Percentiles rank a stretch among this genome's conserved stretches.
These are phyloP conservation scores for Aphanomyces stellatus DNA, from an alignment of 352 stramenopile genomes.

Conservation along the genomic window DNA sequence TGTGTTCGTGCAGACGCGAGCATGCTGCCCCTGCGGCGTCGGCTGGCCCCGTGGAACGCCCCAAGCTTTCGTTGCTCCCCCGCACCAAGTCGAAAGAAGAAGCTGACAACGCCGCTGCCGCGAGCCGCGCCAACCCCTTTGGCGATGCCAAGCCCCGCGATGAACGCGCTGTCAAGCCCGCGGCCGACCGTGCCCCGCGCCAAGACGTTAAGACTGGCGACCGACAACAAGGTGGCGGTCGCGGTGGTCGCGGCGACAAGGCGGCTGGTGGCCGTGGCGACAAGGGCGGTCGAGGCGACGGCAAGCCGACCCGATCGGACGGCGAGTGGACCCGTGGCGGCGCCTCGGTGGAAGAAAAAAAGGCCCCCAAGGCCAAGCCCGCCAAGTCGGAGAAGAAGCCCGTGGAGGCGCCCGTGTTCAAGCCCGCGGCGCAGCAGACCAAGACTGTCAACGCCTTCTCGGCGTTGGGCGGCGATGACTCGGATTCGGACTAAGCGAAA, in stretches of 20 bases:
- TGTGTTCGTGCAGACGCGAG: not conserved
- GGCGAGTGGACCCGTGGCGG: slow-evolving; percentile 11
- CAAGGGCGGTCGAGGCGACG: slow-evolving; percentile 7
- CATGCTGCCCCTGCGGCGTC: not conserved
- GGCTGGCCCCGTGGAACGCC: slow-evolving; percentile 35
- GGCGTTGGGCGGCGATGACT: slow-evolving; percentile 35
- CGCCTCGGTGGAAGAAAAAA: slow-evolving; percentile 5
- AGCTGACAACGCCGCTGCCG: slow-evolving; percentile 22
- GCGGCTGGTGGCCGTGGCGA: not conserved
- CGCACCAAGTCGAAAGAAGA: slow-evolving; percentile 37
- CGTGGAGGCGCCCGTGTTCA: slow-evolving; percentile 29
- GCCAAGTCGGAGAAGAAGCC: slow-evolving; percentile 24
- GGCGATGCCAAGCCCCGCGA: slow-evolving; percentile 80
- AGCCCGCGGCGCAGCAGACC: slow-evolving; percentile 36
- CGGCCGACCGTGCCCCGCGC: not conserved
- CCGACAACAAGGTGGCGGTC: too few species aligned
- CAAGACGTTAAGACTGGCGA: not conserved
- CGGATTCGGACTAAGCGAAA: slow-evolving; percentile 59
- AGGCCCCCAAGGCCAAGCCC: slow-evolving; percentile 26
- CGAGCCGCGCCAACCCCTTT: slow-evolving; percentile 59
- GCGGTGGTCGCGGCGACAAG: slow-evolving; percentile 1
- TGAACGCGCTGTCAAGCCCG: slow-evolving; percentile 45
- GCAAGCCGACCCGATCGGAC: slow-evolving; percentile 6
- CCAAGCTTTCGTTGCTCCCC: slow-evolving; percentile 46
- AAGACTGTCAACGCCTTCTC: slow-evolving; percentile 63